Evolutionary conservation across 176 grass and related monocot genomes (phyloP), one percentile per base, ranked within the genome.

Genomic region (Ensete ventricosum): DNA sequence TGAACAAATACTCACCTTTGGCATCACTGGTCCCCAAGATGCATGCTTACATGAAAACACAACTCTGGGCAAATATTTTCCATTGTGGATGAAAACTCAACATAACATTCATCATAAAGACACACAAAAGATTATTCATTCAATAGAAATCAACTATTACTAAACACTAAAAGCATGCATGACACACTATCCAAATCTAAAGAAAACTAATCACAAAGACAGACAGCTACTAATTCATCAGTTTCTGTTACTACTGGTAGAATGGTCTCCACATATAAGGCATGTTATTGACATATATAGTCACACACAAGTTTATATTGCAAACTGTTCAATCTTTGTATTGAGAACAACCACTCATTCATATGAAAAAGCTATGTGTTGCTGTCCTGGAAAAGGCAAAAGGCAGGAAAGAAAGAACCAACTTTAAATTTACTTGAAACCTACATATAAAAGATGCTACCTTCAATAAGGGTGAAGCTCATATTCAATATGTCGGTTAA

Each of bases 391-490:
- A 16, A 19, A 68, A 16, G 27, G 9, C 14, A 19, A 17, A 50
- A 20, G 14, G 67, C 16, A 49, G 43, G 17, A 70, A 70, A 51
- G 8, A 70, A 51, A 50, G 67, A 70, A 21, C 48, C 19, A 20
- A 19, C 14, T 70, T 51, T 50, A 21, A 52, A 51, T 16, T 70
- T 70, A 70, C 67, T 70, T 70, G 17, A 21, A 48, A n/a, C 25
- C 48, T 19, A 70, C 67, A 70, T 48, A 50, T 22, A 17, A 2
- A 70, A 70, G 67, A 70, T 70, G 67, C 67, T 70, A 70, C 43
- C 67, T 70, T 70, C 43, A 3, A 34, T 20, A 12, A 9, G 67
- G 67, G 67, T 70, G 48, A 70, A 70, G 67, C 17, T 20, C 50
- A 70, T 52, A 52, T 50, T 70, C 67, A 14, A 51, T 68, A 48